Evolutionary conservation across 2,329 filamentous ascomycete genomes (phyloP), one percentile per base, ranked within the genome.

Genomic region (Penicillium sp.): DNA sequence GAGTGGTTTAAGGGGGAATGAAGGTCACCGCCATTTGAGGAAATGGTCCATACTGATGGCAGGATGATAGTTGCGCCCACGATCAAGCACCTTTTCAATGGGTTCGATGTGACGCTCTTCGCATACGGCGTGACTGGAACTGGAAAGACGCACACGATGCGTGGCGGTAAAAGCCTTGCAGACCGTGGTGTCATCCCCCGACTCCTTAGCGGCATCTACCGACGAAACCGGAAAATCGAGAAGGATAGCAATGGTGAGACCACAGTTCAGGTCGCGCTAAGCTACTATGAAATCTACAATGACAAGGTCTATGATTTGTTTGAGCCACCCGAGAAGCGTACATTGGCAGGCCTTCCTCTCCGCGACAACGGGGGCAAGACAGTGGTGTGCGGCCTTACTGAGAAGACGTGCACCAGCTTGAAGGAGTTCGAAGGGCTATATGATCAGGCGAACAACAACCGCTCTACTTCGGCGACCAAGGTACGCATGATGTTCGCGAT

Each of bases 211-310:
- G 86, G 85, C 65, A 90, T 98, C 56, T 98, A 93, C 73, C 85
- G 93, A 48, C 83, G 91, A 58, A 88, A 89, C 61, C 90, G 91
- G 75, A 96, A 96, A 79, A 87, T 95, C 19, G 84, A 86, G 63
- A 95, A 93, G 75, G 92, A 96, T 68, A 84, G 87, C 2, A 80
- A 82, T 5, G 90, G 87, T 11, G 79, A 86, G 51, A 93, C 88
- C 0, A 82, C 79, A 2, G 90, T 96, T 22, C 79, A 85, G 9
- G 90, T 96, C 16, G 82, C 86, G 13, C 82, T 97, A 68, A 93
- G 90, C 27, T 97, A 97, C 77, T 96, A 96, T 77, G 93, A 97
- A 73, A 96, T 97, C 64, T 97, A 97, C 77, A 96, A 96, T 73
- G 93, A 97, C 79, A 93, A 93, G 72, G 92, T 96, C 21, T 96